These are phyloP conservation scores for Verruconis gallopava DNA, from an alignment of 2,329 filamentous ascomycete genomes.

Conservation along the genomic window DNA sequence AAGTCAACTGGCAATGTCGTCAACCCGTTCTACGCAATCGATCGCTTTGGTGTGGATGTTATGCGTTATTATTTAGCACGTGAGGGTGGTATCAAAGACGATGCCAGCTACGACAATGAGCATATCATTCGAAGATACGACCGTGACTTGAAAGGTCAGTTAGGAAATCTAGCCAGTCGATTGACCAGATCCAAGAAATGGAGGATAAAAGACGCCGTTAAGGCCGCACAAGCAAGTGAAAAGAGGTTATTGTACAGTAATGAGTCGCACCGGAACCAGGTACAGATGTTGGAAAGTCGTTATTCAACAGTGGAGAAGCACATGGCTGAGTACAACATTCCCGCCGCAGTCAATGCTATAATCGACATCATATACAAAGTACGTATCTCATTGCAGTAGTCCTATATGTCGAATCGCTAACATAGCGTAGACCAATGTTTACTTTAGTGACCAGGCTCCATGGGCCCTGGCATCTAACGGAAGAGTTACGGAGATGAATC, in stretches of 20 bases:
- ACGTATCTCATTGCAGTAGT: constrained; percentile 13
- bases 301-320: constrained; percentile 31
- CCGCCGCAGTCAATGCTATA: constrained; percentile 51
- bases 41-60: constrained; percentile 75
- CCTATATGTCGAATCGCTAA: constrained; percentile 1
- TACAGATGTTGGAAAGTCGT: not conserved
- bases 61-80: constrained; percentile 82
- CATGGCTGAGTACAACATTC: constrained; percentile 53
- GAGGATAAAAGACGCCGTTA: constrained; percentile 50
- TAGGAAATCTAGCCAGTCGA: constrained; percentile 71
- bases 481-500: constrained; percentile 33
- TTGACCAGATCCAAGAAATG: constrained; percentile 57
- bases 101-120: constrained; percentile 75
- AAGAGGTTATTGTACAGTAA: constrained; percentile 12
- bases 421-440: constrained; percentile 46
- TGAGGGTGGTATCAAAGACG: constrained; percentile 62
- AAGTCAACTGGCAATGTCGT: constrained; percentile 93
- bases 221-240: constrained; percentile 12
- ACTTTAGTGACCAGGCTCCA: constrained; percentile 50
- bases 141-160: constrained; percentile 59
- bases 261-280: constrained; percentile 9
- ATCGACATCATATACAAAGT: constrained; percentile 51
- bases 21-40: constrained; percentile 81
- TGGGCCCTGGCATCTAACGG: constrained; percentile 40
- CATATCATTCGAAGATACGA: constrained; percentile 65